Evolutionary conservation across 78 protist genomes (phyloP).

Genomic region (Acrasis kona): DNA sequence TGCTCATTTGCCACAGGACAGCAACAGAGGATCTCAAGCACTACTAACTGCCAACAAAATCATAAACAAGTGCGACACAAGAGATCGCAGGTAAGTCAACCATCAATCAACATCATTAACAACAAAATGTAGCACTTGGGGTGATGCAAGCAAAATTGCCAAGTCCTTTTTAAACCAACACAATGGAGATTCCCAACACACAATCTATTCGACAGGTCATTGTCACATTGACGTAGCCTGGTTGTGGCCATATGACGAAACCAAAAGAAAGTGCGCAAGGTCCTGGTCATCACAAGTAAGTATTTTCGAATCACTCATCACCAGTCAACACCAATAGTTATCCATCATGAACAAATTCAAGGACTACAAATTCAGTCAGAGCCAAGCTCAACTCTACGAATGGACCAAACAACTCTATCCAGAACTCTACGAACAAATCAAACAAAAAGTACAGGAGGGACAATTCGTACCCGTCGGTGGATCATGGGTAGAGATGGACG

Average conservation of each 20-base stretch:
- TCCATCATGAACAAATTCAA: conserved; percentile 43
- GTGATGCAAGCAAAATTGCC: background rate
- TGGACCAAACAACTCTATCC: conserved; percentile 44
- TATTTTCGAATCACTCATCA: no score
- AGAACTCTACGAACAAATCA: conserved; percentile 29
- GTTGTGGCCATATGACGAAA: conserved; percentile 66
- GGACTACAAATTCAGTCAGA: conserved; percentile 28
- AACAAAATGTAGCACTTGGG: no score
- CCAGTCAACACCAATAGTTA: no score
- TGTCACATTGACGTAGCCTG: conserved; percentile 28
- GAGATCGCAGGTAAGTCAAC: no score
- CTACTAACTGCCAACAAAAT: background rate
- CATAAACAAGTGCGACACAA: background rate
- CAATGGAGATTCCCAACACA: background rate
- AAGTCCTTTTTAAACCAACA: background rate
- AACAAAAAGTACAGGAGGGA: conserved; percentile 12
- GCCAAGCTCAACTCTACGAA: conserved; percentile 48
- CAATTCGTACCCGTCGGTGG: conserved; percentile 62
- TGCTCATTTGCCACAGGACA: background rate
- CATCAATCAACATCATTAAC: no score
- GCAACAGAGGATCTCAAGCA: background rate
- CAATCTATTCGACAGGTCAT: background rate
- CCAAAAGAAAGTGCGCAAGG: conserved; percentile 31
- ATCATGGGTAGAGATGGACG: conserved; percentile 73
- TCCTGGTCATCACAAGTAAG: background rate